These are phyloP conservation scores for Hypoxylon perforatum DNA, from an alignment of 495 filamentous ascomycete species.

Conservation along the genomic window DNA sequence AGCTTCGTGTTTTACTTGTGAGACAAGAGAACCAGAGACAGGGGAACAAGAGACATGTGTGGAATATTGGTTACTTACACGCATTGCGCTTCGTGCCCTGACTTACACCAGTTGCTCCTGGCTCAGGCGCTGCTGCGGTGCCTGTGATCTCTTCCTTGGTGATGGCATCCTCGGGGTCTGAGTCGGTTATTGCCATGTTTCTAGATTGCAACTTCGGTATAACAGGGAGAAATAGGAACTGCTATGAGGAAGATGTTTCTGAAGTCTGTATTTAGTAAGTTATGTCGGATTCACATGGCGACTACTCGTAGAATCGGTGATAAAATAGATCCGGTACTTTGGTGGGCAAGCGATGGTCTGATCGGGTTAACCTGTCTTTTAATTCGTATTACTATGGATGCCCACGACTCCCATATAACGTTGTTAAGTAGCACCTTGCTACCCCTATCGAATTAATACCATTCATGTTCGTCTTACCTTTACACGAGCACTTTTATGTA, in stretches of 20 bases:
- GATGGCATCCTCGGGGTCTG: conserved; percentile 43
- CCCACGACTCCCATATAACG: neutral
- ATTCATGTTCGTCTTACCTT: neutral
- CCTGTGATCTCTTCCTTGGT: conserved; percentile 45
- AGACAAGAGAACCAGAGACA: no score
- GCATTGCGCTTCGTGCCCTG: conserved; percentile 41
- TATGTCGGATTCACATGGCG: neutral
- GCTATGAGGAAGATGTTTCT: neutral
- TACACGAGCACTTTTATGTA: no score
- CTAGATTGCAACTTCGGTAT: neutral
- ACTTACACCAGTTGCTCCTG: conserved; percentile 20
- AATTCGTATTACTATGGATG: conserved; percentile 19
- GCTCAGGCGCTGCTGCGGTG: conserved; percentile 26
- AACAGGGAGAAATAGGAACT: neutral
- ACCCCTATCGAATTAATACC: neutral
- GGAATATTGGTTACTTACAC: conserved; percentile 39
- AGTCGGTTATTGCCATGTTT: conserved; percentile 37
- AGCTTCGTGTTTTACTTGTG: no score
- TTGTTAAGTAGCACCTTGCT: conserved; percentile 5
- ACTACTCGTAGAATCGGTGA: conserved; percentile 15
- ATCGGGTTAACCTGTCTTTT: neutral
- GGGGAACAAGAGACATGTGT: no score
- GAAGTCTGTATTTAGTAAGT: conserved; percentile 13
- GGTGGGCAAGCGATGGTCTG: neutral
- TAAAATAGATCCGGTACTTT: conserved; percentile 36